Base-by-base conservation (phyloP, 345 rosid genomes). In the Geranium brycei region DNA sequence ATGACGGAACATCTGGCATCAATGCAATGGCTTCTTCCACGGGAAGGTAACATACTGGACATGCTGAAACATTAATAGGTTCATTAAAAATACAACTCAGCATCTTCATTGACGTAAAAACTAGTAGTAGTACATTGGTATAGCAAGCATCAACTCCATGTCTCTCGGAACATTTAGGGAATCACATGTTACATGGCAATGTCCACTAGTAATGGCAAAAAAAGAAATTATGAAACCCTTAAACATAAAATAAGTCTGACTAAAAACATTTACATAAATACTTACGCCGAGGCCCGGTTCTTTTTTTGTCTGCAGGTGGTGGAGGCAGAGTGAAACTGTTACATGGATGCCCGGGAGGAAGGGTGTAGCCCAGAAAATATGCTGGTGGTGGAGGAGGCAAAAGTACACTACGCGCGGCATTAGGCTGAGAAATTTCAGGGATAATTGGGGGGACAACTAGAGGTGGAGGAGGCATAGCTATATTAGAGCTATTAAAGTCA, bases 231-330 rank as follows among this genome's bases (percentile, higher is more conserved):
- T 35, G 41, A 35, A 35, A 35, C 3, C 41, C 41, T 35, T 1
- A 35, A 35, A 35, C 41, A 35, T 35, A 35, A 35, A 35, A 35
- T 35, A 1, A 35, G 10, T 35, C 5, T 1, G 41, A 35, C 41
- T 35, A 7, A 35, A 7, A 35, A 35, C 10, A 35, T 35, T 35
- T 35, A 35, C 5, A 17, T 17, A 30, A 55, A 51, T 66, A 75
- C 97, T 85, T 81, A 95, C 99, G 88, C 59, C 96, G 85, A 19
- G 99, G 99, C 64, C 97, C 97, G 4, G 95, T 85, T 83, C 95
- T 81, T 78, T 95, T 95, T 68, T 67, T 85, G 77, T 91, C 96
- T 13, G 95, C 92, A 4, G 97, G 97, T 31, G 99, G 99, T 4
- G 99, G 99, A 69, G 99, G 96, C 73, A 91, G 75, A 56, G 82